Evolutionary conservation across 2,329 filamentous ascomycete species (phyloP), one percentile per base, ranked within the genome.

Genomic region (Fusarium sp.): DNA sequence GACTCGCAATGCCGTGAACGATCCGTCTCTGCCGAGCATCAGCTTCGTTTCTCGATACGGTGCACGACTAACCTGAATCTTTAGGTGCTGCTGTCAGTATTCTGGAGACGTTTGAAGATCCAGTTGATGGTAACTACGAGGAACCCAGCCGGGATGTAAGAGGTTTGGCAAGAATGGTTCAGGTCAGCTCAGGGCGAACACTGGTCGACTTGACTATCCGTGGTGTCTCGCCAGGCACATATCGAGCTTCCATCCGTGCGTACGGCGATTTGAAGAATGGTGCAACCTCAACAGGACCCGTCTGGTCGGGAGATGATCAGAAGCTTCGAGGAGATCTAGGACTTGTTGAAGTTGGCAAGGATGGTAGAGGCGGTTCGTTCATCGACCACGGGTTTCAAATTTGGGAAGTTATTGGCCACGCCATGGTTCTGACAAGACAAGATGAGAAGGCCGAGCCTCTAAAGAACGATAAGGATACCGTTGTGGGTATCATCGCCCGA

Each of bases 381-480:
- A 77, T 97, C 68, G 93, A 97, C 77, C 90, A 89, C 70, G 87
- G 89, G 1, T 90, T 98, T 65, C 90, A 95, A 78, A 91, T 98
- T 54, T 98, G 95, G 96, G 95, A 99, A 81, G 87, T 97, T 79
- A 97, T 98, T 80, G 96, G 96, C 30, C 90, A 94, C 77, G 94
- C 94, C 75, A 91, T 99, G 84, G 91, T 97, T 46, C 89, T 98
- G 50, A 92, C 93, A 45, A 90, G 78, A 65, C 84, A 89, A 79
- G 82, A 88, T 62, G 87, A 90, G 71, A 69, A 63, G 30, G 48
- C 58, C 14, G 84, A 84, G 58, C 85, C 87, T 76, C 81, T 90
- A 73, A 85, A 85, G 74, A 94, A 97, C 72, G 93, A 97, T 77
- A 86, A 90, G 58, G 89, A 97, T 78, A 97, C 94, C 21, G 84